A percentile compares a stretch with the other conserved stretches of the same genome.
Evolutionary conservation across 2,329 filamentous ascomycete genomes (phyloP).

Genomic region (Raffaelea ambrosiae): DNA sequence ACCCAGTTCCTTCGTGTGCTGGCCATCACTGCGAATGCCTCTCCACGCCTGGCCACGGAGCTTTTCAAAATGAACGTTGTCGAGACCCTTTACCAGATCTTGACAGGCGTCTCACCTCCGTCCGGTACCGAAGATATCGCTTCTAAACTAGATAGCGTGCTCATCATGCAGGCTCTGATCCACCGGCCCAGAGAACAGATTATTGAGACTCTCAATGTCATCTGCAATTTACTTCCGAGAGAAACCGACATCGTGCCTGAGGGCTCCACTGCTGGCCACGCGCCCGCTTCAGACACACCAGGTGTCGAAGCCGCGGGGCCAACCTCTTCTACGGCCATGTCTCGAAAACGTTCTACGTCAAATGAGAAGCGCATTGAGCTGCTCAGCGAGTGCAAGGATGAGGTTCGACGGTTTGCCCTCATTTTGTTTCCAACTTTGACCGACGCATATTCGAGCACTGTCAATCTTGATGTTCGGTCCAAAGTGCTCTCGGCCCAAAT

Average conservation of each 20-base stretch:
- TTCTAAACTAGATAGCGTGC: conserved; percentile 85
- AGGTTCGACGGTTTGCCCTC: conserved; percentile 85
- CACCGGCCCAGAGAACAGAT: conserved; percentile 93
- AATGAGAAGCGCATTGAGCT: conserved; percentile 78
- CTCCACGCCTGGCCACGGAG: conserved; percentile 77
- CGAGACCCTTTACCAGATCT: conserved; percentile 92
- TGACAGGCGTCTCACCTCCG: conserved; percentile 91
- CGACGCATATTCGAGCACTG: conserved; percentile 94
- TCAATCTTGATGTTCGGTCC: conserved; percentile 88
- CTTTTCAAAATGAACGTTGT: conserved; percentile 95
- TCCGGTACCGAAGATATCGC: conserved; percentile 67
- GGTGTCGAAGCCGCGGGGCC: background rate
- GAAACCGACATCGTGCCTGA: background rate
- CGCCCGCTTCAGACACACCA: conserved; percentile 36
- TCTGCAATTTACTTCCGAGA: conserved; percentile 70
- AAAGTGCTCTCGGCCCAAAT: conserved; percentile 93
- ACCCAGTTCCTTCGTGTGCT: conserved; percentile 92
- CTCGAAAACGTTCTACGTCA: conserved; percentile 41
- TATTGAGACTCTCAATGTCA: conserved; percentile 93
- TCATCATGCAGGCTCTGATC: conserved; percentile 98
- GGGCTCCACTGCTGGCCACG: conserved; percentile 21
- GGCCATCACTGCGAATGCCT: conserved; percentile 82
- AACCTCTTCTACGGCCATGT: conserved; percentile 28
- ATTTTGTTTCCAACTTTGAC: conserved; percentile 92
- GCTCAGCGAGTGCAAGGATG: conserved; percentile 70